A percentile compares a stretch with the other conserved stretches of the same genome.
Conservation (phyloP, 208 protist species). For the Novymonas esmeraldas region DNA sequence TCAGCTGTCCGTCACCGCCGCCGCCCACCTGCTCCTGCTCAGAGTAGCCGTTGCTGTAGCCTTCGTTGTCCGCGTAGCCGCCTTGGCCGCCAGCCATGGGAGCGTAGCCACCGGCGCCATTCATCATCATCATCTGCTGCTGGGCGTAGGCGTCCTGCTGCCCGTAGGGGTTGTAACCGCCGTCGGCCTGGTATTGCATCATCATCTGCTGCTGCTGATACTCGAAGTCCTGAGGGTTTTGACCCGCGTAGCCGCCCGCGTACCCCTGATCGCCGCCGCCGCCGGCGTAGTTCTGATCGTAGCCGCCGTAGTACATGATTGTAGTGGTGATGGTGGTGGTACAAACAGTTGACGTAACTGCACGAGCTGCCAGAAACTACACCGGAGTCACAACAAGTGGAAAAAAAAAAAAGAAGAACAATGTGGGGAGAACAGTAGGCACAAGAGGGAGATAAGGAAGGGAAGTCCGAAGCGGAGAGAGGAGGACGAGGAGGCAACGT, state of each 20-base stretch:
- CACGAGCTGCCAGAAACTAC: too few relatives aligned
- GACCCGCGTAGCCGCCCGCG: not conserved
- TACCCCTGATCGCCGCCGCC: slow-evolving; percentile 17
- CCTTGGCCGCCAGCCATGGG: not conserved
- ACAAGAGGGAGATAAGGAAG: not conserved
- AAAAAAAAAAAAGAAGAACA: too few relatives aligned
- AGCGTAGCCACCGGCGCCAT: slow-evolving; percentile 3
- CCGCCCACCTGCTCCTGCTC: not conserved
- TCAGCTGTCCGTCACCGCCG: slow-evolving; percentile 12
- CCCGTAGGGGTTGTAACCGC: slow-evolving; percentile 15
- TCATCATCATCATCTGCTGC: slow-evolving; percentile 16
- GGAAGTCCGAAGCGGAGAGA: not conserved
- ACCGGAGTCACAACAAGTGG: too few relatives aligned
- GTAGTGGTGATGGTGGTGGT: not conserved
- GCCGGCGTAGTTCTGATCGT: slow-evolving; percentile 22
- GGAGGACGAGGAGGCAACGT: not conserved
- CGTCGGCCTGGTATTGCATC: slow-evolving; percentile 9
- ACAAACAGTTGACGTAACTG: too few relatives aligned
- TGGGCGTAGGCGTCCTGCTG: slow-evolving; percentile 15
- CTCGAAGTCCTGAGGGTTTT: slow-evolving; percentile 10
- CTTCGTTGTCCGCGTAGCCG: not conserved
- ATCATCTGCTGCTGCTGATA: slow-evolving; percentile 29
- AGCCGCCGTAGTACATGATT: slow-evolving; percentile 27
- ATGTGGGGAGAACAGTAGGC: too few relatives aligned
- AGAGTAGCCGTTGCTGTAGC: slow-evolving; percentile 10